Conservation (phyloP, 768 basidiomycete species). For the Cystobasidium ongulense region DNA sequence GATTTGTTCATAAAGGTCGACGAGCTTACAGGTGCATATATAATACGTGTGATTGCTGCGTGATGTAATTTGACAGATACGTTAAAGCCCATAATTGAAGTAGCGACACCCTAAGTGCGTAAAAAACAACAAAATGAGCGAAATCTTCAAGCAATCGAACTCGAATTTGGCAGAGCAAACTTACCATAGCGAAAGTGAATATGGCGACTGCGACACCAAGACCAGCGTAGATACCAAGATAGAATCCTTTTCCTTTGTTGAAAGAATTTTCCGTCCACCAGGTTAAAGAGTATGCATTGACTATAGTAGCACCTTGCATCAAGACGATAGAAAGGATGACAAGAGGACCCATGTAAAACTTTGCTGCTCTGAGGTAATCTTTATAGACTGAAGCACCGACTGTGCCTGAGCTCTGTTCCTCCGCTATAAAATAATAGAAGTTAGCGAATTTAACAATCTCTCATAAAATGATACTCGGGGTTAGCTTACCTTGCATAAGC, state of each 20-base stretch:
- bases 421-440: background rate
- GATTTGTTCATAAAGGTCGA: too few species aligned
- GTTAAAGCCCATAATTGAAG: slow-evolving; percentile 62
- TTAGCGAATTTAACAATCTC: slow-evolving; percentile 48
- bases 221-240: slow-evolving; percentile 45
- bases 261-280: slow-evolving; percentile 74
- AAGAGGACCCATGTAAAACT: slow-evolving; percentile 59
- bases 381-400: slow-evolving; percentile 44
- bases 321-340: slow-evolving; percentile 57
- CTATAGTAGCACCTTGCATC: slow-evolving; percentile 61
- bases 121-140: background rate
- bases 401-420: slow-evolving; percentile 10
- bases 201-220: slow-evolving; percentile 57
- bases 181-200: slow-evolving; percentile 56
- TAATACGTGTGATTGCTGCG: slow-evolving; percentile 60
- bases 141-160: slow-evolving; percentile 49
- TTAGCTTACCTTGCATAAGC: slow-evolving; percentile 74
- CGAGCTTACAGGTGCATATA: slow-evolving; percentile 61
- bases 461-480: too few species aligned
- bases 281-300: slow-evolving; percentile 65
- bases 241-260: slow-evolving; percentile 58
- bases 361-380: slow-evolving; percentile 63
- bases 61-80: slow-evolving; percentile 63
- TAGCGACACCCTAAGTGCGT: slow-evolving; percentile 25
- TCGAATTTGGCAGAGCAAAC: slow-evolving; percentile 44